phyloP scores from a whole-genome alignment of 1,139 yeast genomes.

The Taphrina flavorubra region DNA sequence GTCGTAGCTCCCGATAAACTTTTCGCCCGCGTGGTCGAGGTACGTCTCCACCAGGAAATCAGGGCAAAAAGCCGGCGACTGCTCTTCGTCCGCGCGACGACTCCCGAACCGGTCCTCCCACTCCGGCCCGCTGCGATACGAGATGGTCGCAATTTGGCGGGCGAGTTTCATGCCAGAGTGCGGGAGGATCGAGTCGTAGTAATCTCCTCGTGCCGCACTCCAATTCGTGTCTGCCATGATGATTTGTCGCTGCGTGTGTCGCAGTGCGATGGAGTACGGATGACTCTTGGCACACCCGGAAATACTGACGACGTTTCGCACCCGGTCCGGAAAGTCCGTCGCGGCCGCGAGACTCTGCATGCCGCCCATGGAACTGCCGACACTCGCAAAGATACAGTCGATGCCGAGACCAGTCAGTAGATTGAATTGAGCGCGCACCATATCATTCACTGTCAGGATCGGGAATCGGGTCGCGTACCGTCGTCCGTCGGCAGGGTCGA shows the following conservation, averaged over 20 bases:
- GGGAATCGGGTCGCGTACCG: slow-evolving; percentile 89
- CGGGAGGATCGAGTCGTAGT: slow-evolving; percentile 80
- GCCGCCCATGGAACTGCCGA: slow-evolving; percentile 97
- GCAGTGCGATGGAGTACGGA: slow-evolving; percentile 90
- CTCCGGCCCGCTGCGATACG: slow-evolving; percentile 94
- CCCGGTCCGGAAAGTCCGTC: slow-evolving; percentile 62
- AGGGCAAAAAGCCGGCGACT: slow-evolving; percentile 86
- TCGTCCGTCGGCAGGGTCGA: slow-evolving; percentile 72
- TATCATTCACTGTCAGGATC: slow-evolving; percentile 80
- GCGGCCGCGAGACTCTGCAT: slow-evolving; percentile 93
- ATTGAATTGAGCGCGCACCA: slow-evolving; percentile 86
- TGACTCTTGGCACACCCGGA: slow-evolving; percentile 94
- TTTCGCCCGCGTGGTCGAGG: slow-evolving; percentile 92
- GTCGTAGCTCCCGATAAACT: slow-evolving; percentile 88
- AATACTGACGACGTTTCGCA: slow-evolving; percentile 72
- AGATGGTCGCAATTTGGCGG: slow-evolving; percentile 89
- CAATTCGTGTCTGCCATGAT: slow-evolving; percentile 94
- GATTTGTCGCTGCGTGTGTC: slow-evolving; percentile 91
- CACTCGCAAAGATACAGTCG: slow-evolving; percentile 69
- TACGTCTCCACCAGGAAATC: slow-evolving; percentile 91
- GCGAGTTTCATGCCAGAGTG: slow-evolving; percentile 95
- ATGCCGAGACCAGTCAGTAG: slow-evolving; percentile 70
- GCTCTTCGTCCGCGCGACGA: slow-evolving; percentile 79
- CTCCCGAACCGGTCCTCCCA: slow-evolving; percentile 94
- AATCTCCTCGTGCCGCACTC: slow-evolving; percentile 75